Conservation (phyloP, 495 filamentous ascomycete species). For the Aspergillus nidulans region DNA sequence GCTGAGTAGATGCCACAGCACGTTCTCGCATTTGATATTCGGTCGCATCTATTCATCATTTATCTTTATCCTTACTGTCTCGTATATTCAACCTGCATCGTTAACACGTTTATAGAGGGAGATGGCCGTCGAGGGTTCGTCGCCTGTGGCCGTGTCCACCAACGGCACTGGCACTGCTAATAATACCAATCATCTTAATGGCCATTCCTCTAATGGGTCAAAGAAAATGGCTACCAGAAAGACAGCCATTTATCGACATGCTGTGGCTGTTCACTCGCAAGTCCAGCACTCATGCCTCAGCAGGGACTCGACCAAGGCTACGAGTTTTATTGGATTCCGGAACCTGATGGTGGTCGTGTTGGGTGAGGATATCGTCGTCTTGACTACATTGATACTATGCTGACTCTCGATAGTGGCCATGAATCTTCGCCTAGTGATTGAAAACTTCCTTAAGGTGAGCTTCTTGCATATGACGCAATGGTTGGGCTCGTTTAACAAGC, state of each 20-base stretch:
- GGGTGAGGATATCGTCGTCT: constrained; percentile 47
- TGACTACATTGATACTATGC: background rate
- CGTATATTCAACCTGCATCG: background rate
- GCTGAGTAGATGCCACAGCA: background rate
- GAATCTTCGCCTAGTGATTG: constrained; percentile 88
- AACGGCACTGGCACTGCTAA: background rate
- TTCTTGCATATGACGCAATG: constrained; percentile 10
- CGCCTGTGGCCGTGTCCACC: background rate
- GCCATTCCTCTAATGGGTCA: constrained; percentile 1
- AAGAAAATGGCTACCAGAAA: constrained; percentile 1
- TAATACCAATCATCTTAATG: background rate
- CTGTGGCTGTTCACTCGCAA: constrained; percentile 74
- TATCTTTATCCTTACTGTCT: background rate
- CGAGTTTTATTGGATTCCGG: constrained; percentile 88
- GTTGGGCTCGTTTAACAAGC: background rate
- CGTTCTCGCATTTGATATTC: background rate
- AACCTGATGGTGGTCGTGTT: constrained; percentile 95
- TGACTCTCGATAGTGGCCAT: constrained; percentile 62
- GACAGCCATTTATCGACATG: constrained; percentile 73
- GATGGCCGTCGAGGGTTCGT: background rate
- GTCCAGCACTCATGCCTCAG: constrained; percentile 75
- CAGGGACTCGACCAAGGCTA: constrained; percentile 65
- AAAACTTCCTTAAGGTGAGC: constrained; percentile 89
- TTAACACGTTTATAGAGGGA: background rate
- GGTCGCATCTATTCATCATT: background rate